These are phyloP conservation scores for Trametes coccinea DNA, from an alignment of 768 basidiomycete genomes.

Conservation along the genomic window DNA sequence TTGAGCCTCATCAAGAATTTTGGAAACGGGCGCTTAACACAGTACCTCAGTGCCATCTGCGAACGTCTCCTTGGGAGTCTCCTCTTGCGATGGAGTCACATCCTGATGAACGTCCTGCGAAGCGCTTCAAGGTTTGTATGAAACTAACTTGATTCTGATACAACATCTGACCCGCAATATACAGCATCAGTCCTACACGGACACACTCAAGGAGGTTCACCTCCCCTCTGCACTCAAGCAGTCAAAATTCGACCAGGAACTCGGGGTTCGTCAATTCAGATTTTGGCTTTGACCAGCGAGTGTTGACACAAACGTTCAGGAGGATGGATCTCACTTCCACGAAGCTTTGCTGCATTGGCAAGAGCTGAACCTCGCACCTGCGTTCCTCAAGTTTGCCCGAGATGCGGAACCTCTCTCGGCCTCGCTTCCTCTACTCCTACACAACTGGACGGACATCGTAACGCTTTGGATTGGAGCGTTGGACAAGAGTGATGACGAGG, in stretches of 20 bases:
- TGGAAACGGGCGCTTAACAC: background rate
- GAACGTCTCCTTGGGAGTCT: background rate
- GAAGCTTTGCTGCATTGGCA: conserved; percentile 72
- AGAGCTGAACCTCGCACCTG: conserved; percentile 76
- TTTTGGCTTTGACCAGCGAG: background rate
- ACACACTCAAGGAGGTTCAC: conserved; percentile 68
- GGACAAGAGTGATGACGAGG: conserved; percentile 67
- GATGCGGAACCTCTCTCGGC: conserved; percentile 60
- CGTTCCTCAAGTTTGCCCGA: conserved; percentile 70
- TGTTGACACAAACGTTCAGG: conserved; percentile 41
- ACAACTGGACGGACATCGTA: conserved; percentile 73
- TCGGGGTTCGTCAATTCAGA: conserved; percentile 41
- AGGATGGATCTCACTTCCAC: conserved; percentile 79
- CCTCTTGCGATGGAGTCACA: conserved; percentile 9
- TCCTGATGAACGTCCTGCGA: conserved; percentile 24
- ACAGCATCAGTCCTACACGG: conserved; percentile 74
- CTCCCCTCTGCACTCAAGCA: conserved; percentile 62
- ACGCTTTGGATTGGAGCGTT: conserved; percentile 63
- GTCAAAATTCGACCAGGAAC: conserved; percentile 56
- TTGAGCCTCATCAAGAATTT: no score
- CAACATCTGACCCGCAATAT: background rate
- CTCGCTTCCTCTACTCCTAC: conserved; percentile 79
- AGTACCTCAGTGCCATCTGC: no score
- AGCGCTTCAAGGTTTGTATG: conserved; percentile 30
- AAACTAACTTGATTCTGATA: background rate